These are phyloP conservation scores for Kernera saxatilis DNA, from an alignment of 345 rosid genomes.

Conservation along the genomic window DNA sequence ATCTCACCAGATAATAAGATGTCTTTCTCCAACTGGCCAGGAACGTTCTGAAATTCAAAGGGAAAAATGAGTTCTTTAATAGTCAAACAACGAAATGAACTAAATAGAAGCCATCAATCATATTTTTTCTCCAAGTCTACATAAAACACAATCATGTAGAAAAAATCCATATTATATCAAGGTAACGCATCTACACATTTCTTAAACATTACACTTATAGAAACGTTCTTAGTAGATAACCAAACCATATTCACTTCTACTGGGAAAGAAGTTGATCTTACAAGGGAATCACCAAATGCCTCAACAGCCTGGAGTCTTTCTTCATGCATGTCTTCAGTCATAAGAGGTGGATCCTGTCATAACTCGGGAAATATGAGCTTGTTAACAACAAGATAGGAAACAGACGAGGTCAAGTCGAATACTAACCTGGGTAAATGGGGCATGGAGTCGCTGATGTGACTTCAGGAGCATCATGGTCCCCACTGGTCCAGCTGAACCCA, in stretches of 20 bases:
- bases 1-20: constrained; percentile 68
- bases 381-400: not conserved
- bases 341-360: constrained; percentile 74
- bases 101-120: not conserved
- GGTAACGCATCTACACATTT: not conserved
- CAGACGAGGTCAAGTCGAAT: constrained; percentile 4
- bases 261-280: constrained; percentile 39
- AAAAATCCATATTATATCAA: not conserved
- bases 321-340: constrained; percentile 99
- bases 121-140: not conserved
- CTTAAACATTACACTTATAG: constrained; percentile 1
- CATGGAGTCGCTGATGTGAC: constrained; percentile 74
- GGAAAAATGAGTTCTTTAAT: not conserved
- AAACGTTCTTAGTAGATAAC: constrained; percentile 10
- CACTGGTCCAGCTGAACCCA: constrained; percentile 83
- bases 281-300: constrained; percentile 76
- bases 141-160: not conserved
- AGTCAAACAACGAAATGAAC: not conserved
- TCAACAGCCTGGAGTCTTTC: constrained; percentile 90
- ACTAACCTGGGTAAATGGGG: constrained; percentile 90
- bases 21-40: constrained; percentile 95
- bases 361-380: constrained; percentile 1
- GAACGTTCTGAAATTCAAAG: constrained; percentile 70
- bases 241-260: constrained; percentile 7
- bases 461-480: constrained; percentile 87